These are phyloP conservation scores for Telfairia occidentalis DNA, from an alignment of 331 rosid genomes.

Conservation along the genomic window DNA sequence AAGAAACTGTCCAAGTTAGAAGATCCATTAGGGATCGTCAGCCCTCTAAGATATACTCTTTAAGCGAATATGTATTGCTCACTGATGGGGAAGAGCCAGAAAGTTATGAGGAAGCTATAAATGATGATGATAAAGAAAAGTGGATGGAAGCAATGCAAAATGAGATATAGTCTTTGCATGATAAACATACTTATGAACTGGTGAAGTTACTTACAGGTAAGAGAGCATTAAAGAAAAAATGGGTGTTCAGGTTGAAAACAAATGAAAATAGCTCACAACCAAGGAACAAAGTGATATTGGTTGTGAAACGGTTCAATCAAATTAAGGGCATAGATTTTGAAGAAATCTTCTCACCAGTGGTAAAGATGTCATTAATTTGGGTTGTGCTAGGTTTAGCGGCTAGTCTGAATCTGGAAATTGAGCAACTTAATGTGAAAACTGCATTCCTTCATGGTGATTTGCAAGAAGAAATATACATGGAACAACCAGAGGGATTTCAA, in stretches of 20 bases:
- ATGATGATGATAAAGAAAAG: too few relatives aligned
- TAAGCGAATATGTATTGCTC: too few relatives aligned
- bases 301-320: background rate
- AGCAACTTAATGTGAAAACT: background rate
- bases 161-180: too few relatives aligned
- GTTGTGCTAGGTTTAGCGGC: background rate
- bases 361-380: background rate
- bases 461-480: too few relatives aligned
- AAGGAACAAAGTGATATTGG: background rate
- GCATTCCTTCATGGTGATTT: too few relatives aligned
- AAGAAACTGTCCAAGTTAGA: background rate
- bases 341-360: background rate
- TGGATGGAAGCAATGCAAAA: too few relatives aligned
- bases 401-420: background rate
- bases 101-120: too few relatives aligned
- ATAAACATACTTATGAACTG: too few relatives aligned
- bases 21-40: background rate
- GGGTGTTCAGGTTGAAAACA: background rate
- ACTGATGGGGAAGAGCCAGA: too few relatives aligned
- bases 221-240: slow-evolving; percentile 5
- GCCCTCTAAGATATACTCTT: background rate
- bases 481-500: background rate
- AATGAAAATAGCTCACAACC: too few relatives aligned
- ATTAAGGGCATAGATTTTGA: background rate
- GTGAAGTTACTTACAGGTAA: background rate